A percentile compares a stretch with the other conserved stretches of the same genome.
Evolutionary conservation across 2,329 filamentous ascomycete species (phyloP).

Genomic region (Paraconiothyrium sp.): DNA sequence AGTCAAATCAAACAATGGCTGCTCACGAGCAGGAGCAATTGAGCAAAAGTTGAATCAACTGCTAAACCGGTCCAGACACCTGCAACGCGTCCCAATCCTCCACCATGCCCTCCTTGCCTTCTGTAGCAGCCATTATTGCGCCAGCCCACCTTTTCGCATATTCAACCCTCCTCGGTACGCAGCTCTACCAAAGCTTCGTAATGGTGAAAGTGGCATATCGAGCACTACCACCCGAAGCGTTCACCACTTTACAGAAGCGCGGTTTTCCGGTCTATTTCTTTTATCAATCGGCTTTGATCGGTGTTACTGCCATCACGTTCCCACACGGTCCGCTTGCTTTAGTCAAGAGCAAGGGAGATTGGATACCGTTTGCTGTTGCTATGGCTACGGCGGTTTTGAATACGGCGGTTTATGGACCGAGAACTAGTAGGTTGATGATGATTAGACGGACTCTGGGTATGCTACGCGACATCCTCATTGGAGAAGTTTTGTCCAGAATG

Average conservation of each 20-base stretch:
- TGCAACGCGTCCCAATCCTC: neutral
- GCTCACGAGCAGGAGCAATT: neutral
- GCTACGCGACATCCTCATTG: neutral
- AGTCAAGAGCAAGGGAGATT: slow-evolving; percentile 28
- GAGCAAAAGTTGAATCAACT: neutral
- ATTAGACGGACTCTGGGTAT: slow-evolving; percentile 44
- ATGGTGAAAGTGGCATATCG: slow-evolving; percentile 53
- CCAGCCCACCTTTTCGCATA: slow-evolving; percentile 52
- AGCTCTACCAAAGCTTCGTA: slow-evolving; percentile 54
- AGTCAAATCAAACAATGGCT: neutral
- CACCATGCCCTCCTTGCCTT: slow-evolving; percentile 18
- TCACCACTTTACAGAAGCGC: slow-evolving; percentile 52
- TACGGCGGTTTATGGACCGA: slow-evolving; percentile 48
- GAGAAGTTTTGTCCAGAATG: neutral
- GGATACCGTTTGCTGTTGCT: slow-evolving; percentile 42
- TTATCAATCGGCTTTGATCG: slow-evolving; percentile 47
- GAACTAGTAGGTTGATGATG: slow-evolving; percentile 45
- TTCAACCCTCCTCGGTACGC: slow-evolving; percentile 51
- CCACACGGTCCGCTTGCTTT: slow-evolving; percentile 45
- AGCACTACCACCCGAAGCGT: slow-evolving; percentile 48
- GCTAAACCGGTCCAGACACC: neutral
- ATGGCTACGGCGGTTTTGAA: slow-evolving; percentile 48
- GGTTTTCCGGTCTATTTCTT: slow-evolving; percentile 54
- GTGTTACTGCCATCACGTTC: slow-evolving; percentile 46
- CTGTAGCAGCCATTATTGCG: slow-evolving; percentile 20